A percentile compares a stretch with the other conserved stretches of the same genome.
Conservation (phyloP, 495 filamentous ascomycete genomes). For the Acidiella bohemica region DNA sequence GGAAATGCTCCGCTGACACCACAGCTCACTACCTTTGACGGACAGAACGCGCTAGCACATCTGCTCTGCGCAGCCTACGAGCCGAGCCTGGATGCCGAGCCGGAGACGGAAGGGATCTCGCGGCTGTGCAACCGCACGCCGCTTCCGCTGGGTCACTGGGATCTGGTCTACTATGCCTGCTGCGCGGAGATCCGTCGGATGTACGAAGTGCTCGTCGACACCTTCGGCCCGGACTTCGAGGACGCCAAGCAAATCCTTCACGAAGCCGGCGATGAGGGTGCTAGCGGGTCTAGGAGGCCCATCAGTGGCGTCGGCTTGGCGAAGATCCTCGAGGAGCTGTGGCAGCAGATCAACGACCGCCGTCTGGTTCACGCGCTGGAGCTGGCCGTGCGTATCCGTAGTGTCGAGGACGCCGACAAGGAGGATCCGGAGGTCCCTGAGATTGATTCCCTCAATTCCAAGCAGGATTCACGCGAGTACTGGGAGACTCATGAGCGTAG, state of each 20-base stretch:
- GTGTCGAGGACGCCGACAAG: neutral
- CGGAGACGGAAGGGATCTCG: neutral
- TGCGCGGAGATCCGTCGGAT: conserved; percentile 12
- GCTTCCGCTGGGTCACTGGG: conserved; percentile 1
- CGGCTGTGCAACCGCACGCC: neutral
- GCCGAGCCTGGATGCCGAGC: neutral
- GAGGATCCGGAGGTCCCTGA: neutral
- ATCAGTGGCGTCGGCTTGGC: conserved; percentile 11
- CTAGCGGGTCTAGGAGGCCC: neutral
- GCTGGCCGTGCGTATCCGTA: conserved; percentile 7
- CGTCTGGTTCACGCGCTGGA: conserved; percentile 8
- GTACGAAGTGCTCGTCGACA: conserved; percentile 6
- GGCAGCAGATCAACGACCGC: conserved; percentile 4
- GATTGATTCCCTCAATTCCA: neutral
- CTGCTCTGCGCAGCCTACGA: conserved; percentile 3
- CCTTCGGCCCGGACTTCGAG: conserved; percentile 7
- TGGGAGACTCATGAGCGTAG: conserved; percentile 2
- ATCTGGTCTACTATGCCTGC: conserved; percentile 14
- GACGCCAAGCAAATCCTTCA: conserved; percentile 7
- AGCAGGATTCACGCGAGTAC: neutral
- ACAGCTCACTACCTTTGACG: too few relatives aligned
- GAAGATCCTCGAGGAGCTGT: conserved; percentile 4
- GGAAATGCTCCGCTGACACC: too few relatives aligned
- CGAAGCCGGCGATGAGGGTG: conserved; percentile 1
- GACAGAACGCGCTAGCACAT: too few relatives aligned